Evolutionary conservation across 257 asterid genomes (phyloP), one percentile per base, ranked within the genome.

Genomic region (Coffea eugenioides): DNA sequence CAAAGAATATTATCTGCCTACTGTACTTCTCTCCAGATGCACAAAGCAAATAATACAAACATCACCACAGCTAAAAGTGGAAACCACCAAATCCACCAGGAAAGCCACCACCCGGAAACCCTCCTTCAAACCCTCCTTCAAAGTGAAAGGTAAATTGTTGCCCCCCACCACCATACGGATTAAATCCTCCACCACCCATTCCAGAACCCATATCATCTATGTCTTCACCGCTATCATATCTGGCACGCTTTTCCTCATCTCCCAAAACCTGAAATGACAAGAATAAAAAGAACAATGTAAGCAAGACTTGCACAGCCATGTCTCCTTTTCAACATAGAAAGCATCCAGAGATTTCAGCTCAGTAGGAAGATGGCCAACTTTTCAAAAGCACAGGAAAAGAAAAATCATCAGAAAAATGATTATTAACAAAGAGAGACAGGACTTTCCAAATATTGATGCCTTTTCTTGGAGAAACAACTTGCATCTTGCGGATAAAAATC

Each of bases 51-150:
- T 36, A 27, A 48, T 31, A 56, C 65, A 70, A 79, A 66, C 68
- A n/a, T 62, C 23, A 39, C 21, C 0, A 21, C 71, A 80, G 75
- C 90, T 87, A 92, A 81, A 92, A 92, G 56, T 91, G 89, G 82
- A 93, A 91, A 59, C 94, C 95, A 46, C 92, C 96, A 77, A 87
- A 89, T 46, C 95, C 97, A 65, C 93, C 92, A 18, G 89, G 90
- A 83, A 90, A 93, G 3, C 97, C 98, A 39, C 95, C 97, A 64
- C 93, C 92, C 13, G 88, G 90, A 82, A 90, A 93, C 2, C 97
- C 98, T 49, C 97, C 98, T 74, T 91, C 97, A 82, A 90, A 93
- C 2, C 97, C 98, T 49, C 97, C 98, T 74, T 91, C 97, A 66
- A 92, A 94, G 86, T 92, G 98, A 86, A 94, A 94, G 36, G 96